A percentile compares a stretch with the other conserved stretches of the same genome.
These are phyloP conservation scores for Crithidia sp. DNA, from an alignment of 208 protist species.

Conservation along the genomic window DNA sequence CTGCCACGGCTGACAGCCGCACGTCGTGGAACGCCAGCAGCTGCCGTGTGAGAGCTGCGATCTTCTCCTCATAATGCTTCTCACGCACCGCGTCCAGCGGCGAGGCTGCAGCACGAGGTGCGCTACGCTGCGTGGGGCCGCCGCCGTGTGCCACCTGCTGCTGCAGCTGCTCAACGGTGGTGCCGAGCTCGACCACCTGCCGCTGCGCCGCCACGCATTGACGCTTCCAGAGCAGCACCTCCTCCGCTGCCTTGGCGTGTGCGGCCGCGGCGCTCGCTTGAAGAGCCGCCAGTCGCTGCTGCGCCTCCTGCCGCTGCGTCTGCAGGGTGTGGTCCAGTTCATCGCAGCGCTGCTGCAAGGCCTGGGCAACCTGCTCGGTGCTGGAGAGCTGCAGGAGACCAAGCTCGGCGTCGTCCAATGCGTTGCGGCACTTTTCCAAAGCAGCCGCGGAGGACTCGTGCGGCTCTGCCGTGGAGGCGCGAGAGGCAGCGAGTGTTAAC, in stretches of 20 bases:
- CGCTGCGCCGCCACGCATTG: conserved; percentile 19
- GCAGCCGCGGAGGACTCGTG: neutral
- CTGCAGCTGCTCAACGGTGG: conserved; percentile 5
- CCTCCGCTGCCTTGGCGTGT: conserved; percentile 2
- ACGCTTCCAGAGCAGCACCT: conserved; percentile 14
- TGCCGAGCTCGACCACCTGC: neutral
- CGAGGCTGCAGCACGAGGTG: neutral
- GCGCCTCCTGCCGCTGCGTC: conserved; percentile 6
- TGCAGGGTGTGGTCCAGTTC: conserved; percentile 15
- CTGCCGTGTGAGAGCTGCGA: conserved; percentile 18
- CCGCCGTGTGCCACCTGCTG: neutral
- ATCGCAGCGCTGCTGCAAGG: conserved; percentile 32
- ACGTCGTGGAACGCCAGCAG: conserved; percentile 9
- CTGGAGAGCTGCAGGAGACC: conserved; percentile 26
- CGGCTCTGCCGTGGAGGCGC: neutral
- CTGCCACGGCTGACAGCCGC: conserved; percentile 2
- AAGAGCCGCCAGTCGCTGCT: conserved; percentile 2
- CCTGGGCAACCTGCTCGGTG: conserved; percentile 25
- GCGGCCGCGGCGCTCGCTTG: neutral
- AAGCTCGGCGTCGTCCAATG: conserved; percentile 23
- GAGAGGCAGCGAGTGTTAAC: neutral
- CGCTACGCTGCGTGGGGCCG: no score
- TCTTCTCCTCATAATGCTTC: conserved; percentile 10
- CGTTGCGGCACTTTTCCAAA: conserved; percentile 25
- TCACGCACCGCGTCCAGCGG: conserved; percentile 7